Base-by-base conservation (phyloP, 306 rosid species). In the Phaseolus lunatus region DNA sequence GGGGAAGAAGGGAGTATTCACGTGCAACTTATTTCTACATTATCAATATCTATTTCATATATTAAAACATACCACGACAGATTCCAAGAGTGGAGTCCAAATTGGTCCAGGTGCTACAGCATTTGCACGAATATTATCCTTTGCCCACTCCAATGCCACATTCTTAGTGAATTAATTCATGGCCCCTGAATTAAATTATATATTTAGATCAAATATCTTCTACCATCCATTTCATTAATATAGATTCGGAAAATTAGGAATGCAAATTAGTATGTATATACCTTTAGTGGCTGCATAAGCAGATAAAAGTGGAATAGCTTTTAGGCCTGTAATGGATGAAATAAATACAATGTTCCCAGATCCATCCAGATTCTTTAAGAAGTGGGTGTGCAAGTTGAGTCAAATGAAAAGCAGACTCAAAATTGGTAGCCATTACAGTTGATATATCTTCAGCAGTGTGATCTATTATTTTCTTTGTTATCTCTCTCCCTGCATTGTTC, bases 381-480 rank as follows among this genome's bases (percentile, higher is more conserved):
- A 88, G 85, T 23, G 88, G 89, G 43, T 86, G 57, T 27, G 89
- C 88, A 9, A 88, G 84, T 80, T 84, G 92, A 75, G 70, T 73
- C 48, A 82, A 35, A 48, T 84, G 72, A 78, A 50, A 88, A 39
- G 43, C 35, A 3, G 87, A 84, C 31, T 74, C 90, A n/a, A 86
- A 73, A 74, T 88, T 88, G 16, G 78, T 74, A 3, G 62, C 29
- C 85, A 80, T 82, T 29, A 84, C 1, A 15, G 49, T 53, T 47
- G 85, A 49, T 41, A 76, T 11, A 59, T 88, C 88, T 27, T 86
- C 84, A 6, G 66, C 75, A 12, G 81, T 80, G 53, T 52, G 52
- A 19, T 86, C 85, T 18, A 13, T 11, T 16, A 77, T 52, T 31
- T 77, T 19, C 68, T 77, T 88, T 0, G 5, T 0, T 3, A 5